Conservation (phyloP, 495 filamentous ascomycete species). For the Neurospora sublineolata region DNA sequence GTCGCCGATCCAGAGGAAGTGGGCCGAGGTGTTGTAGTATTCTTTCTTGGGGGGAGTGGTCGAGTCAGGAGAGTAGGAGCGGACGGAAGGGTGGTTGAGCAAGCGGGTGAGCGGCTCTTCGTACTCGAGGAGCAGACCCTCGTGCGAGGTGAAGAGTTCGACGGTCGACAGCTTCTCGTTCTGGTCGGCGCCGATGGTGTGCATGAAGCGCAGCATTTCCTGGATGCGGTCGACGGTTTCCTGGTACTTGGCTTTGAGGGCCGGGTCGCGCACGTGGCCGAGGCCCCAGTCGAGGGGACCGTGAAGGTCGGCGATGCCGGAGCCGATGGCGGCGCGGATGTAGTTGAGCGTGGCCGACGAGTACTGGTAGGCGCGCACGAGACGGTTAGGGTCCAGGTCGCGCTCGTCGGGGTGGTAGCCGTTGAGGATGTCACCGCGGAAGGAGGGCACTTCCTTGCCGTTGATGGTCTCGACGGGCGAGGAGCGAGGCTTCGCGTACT, state of each 20-base stretch:
- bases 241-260: constrained; percentile 73
- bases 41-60: constrained; percentile 24
- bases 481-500: constrained; percentile 91
- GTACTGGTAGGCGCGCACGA: constrained; percentile 91
- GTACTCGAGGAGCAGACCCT: constrained; percentile 89
- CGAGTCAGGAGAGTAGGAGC: constrained; percentile 5
- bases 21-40: constrained; percentile 84
- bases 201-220: constrained; percentile 91
- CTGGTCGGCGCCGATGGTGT: constrained; percentile 83
- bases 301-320: constrained; percentile 87
- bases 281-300: constrained; percentile 89
- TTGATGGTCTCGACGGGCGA: constrained; percentile 75
- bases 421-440: constrained; percentile 92
- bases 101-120: constrained; percentile 74
- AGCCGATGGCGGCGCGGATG: constrained; percentile 68
- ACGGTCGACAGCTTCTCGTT: constrained; percentile 79
- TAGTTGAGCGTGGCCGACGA: constrained; percentile 90
- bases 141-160: constrained; percentile 89
- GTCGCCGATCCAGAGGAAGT: constrained; percentile 98
- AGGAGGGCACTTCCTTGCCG: constrained; percentile 73
- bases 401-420: constrained; percentile 64
- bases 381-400: constrained; percentile 64
- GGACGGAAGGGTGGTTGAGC: constrained; percentile 48
- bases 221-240: constrained; percentile 73
- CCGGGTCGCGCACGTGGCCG: constrained; percentile 78